These are phyloP conservation scores for Naganishia cerealis DNA, from an alignment of 1,284 basidiomycete genomes.

Conservation along the genomic window DNA sequence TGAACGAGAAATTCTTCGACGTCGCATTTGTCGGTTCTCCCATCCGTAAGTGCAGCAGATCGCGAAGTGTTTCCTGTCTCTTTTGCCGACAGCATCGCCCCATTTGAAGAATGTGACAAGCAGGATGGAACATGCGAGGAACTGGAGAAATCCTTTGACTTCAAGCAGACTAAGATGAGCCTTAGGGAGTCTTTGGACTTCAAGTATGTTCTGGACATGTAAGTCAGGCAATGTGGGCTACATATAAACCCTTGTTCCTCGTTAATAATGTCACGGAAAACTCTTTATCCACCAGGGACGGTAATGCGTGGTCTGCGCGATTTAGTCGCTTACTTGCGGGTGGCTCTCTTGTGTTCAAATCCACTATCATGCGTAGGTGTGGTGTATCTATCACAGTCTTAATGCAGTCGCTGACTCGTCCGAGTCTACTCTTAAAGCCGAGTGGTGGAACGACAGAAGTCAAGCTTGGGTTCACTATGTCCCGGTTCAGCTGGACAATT, in stretches of 20 bases:
- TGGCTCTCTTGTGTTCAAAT: constrained; percentile 49
- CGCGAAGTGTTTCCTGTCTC: background rate
- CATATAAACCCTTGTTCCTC: background rate
- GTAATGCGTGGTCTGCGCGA: constrained; percentile 69
- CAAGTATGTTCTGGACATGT: constrained; percentile 48
- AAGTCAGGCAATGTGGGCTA: constrained; percentile 24
- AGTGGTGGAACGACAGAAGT: constrained; percentile 56
- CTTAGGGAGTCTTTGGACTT: constrained; percentile 39
- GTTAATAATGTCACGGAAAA: background rate
- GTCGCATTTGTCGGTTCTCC: constrained; percentile 45
- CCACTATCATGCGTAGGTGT: constrained; percentile 42
- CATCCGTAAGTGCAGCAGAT: constrained; percentile 40
- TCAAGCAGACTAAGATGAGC: constrained; percentile 36
- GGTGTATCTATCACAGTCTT: background rate
- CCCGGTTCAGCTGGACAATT: constrained; percentile 54
- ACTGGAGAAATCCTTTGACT: constrained; percentile 41
- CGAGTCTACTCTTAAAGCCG: constrained; percentile 34
- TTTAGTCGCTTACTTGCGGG: constrained; percentile 54
- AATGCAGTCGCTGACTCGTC: background rate
- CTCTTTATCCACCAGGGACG: constrained; percentile 53
- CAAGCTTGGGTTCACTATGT: constrained; percentile 56
- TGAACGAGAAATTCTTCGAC: constrained; percentile 66
- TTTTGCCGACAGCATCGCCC: background rate
- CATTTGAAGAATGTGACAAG: constrained; percentile 41
- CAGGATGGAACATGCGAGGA: constrained; percentile 48